These are phyloP conservation scores for Sarcomyxa edulis DNA, from an alignment of 768 basidiomycete species.

Conservation along the genomic window DNA sequence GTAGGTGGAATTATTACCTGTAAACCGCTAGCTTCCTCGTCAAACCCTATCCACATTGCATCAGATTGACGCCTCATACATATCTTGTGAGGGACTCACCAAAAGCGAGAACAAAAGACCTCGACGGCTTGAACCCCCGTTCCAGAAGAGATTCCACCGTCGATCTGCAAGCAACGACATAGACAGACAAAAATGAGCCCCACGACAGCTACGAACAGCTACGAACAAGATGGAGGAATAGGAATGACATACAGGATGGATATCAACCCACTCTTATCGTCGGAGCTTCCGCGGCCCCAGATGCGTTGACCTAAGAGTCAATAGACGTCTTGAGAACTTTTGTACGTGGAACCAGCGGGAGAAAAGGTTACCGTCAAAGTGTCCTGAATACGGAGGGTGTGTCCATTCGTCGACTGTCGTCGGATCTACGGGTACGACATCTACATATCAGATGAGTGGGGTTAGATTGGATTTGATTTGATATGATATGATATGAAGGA, in stretches of 20 bases:
- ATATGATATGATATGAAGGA: not conserved
- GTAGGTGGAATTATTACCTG: too few species aligned
- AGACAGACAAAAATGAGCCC: not conserved
- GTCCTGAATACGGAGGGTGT: conserved; percentile 55
- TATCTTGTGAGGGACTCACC: too few species aligned
- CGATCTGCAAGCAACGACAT: conserved; percentile 23
- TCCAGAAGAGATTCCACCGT: conserved; percentile 61
- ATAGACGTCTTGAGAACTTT: not conserved
- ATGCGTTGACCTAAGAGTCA: conserved; percentile 41
- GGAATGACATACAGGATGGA: conserved; percentile 46
- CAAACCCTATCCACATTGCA: too few species aligned
- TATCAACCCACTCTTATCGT: conserved; percentile 75
- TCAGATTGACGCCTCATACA: too few species aligned
- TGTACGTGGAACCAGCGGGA: not conserved
- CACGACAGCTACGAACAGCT: not conserved
- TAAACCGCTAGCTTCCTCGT: conserved; percentile 62
- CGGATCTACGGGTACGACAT: conserved; percentile 59
- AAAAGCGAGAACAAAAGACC: conserved; percentile 58
- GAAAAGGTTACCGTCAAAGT: conserved; percentile 40
- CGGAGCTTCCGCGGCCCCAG: conserved; percentile 72
- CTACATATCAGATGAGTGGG: conserved; percentile 19
- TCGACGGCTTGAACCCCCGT: conserved; percentile 58
- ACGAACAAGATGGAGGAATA: not conserved
- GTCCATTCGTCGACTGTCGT: conserved; percentile 44
- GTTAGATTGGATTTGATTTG: not conserved